These are phyloP conservation scores for Toxoplasma gondii DNA, from an alignment of 169 alveolate species.

Conservation along the genomic window DNA sequence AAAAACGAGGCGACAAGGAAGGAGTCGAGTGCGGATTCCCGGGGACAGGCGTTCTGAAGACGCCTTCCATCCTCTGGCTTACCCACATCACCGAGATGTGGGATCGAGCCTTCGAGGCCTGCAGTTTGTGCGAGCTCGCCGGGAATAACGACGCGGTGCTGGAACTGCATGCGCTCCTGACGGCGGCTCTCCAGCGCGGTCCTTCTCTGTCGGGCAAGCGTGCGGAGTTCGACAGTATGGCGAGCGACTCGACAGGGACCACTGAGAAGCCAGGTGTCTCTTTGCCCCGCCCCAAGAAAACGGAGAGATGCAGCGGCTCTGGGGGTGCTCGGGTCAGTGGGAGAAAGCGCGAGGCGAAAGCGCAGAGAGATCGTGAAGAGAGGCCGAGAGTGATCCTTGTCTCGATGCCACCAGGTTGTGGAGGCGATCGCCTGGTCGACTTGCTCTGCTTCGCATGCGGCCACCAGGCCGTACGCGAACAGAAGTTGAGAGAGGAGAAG, in stretches of 20 bases:
- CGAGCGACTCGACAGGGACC: not conserved
- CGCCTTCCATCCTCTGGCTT: slow-evolving; percentile 7
- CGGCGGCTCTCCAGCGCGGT: not conserved
- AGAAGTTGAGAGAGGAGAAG: slow-evolving; percentile 39
- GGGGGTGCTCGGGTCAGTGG: not conserved
- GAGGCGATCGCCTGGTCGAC: slow-evolving; percentile 36
- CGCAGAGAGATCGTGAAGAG: not conserved
- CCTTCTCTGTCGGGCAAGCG: not conserved
- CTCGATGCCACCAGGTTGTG: slow-evolving; percentile 20
- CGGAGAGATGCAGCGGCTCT: not conserved
- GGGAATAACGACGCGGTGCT: slow-evolving; percentile 7
- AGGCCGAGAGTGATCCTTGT: slow-evolving; percentile 22
- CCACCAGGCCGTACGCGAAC: slow-evolving; percentile 37
- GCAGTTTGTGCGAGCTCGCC: slow-evolving; percentile 10
- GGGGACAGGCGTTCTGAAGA: not conserved
- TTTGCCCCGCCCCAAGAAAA: not conserved
- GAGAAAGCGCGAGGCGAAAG: slow-evolving; percentile 1
- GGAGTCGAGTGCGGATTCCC: not conserved
- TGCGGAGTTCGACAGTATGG: not conserved
- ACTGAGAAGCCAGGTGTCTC: not conserved
- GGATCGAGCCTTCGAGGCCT: slow-evolving; percentile 9
- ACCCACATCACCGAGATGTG: slow-evolving; percentile 24
- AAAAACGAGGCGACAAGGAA: not conserved
- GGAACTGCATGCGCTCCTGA: not conserved
- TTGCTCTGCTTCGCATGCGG: slow-evolving; percentile 52